A percentile compares a stretch with the other conserved stretches of the same genome.
Conservation (phyloP, 2,329 filamentous ascomycete genomes). For the Curvularia lunata region DNA sequence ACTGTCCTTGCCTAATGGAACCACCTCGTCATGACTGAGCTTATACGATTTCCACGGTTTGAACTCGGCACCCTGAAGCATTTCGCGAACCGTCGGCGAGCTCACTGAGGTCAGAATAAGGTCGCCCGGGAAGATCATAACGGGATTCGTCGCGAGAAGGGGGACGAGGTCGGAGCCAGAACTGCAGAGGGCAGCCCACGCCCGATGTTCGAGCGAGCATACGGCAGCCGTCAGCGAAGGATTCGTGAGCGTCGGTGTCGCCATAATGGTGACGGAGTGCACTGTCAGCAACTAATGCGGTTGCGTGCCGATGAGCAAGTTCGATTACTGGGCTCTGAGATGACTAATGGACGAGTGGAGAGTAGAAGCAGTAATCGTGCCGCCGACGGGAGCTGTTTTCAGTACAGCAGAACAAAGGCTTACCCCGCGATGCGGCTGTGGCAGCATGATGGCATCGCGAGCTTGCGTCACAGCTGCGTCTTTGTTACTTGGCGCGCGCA, state of each 20-base stretch:
- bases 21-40: slow-evolving; percentile 38
- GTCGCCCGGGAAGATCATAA: slow-evolving; percentile 51
- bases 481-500: background rate
- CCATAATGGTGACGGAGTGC: slow-evolving; percentile 5
- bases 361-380: background rate
- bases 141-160: slow-evolving; percentile 43
- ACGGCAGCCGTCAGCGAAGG: slow-evolving; percentile 36
- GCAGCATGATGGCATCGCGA: slow-evolving; percentile 6
- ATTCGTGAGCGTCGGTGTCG: slow-evolving; percentile 26
- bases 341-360: background rate
- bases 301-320: background rate
- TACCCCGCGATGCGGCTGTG: slow-evolving; percentile 20
- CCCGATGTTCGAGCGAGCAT: slow-evolving; percentile 43
- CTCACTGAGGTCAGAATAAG: slow-evolving; percentile 44
- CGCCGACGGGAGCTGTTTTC: slow-evolving; percentile 1
- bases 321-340: background rate
- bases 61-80: slow-evolving; percentile 29
- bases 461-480: background rate
- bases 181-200: slow-evolving; percentile 47
- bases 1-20: slow-evolving; percentile 31
- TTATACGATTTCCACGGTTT: slow-evolving; percentile 34
- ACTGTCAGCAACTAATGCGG: background rate
- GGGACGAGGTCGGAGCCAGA: slow-evolving; percentile 43
- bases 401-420: background rate
- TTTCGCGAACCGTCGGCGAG: slow-evolving; percentile 31